phyloP scores from a whole-genome alignment of 75 land plant genomes.

The Sequoia sempervirens region DNA sequence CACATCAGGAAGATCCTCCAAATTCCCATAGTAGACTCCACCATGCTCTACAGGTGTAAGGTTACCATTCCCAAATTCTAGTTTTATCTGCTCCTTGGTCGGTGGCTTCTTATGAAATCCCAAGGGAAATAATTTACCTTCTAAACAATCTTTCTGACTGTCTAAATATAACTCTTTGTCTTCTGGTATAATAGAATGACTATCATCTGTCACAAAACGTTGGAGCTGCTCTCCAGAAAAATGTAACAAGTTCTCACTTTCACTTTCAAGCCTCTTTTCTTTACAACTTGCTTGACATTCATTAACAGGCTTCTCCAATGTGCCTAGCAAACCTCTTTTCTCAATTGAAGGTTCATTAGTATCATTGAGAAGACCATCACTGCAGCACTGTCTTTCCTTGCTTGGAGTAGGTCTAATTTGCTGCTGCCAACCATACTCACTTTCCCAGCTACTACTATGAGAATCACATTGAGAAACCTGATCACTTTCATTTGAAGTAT shows the following conservation, averaged over 20 bases:
- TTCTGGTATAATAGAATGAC: not conserved
- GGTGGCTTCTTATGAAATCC: conserved; percentile 49
- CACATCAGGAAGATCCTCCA: conserved; percentile 29
- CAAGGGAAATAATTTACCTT: conserved; percentile 14
- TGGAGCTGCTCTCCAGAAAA: not conserved
- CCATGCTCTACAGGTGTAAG: conserved; percentile 17
- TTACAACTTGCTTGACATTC: not conserved
- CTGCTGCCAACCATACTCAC: conserved; percentile 1
- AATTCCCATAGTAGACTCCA: conserved; percentile 33
- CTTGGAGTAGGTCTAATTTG: not conserved
- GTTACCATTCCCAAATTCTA: conserved; percentile 10
- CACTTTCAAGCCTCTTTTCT: not conserved
- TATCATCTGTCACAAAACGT: conserved; percentile 1
- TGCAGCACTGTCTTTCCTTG: not conserved
- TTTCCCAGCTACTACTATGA: not conserved
- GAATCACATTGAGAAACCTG: not conserved
- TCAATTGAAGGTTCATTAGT: not conserved
- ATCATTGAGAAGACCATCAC: not conserved
- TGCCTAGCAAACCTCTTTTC: not conserved
- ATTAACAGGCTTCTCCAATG: not conserved
- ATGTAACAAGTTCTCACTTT: not conserved
- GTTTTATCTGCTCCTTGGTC: conserved; percentile 22
- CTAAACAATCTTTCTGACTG: conserved; percentile 5
- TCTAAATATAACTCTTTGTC: conserved; percentile 3
- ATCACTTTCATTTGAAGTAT: not conserved